A percentile compares a stretch with the other conserved stretches of the same genome.
Evolutionary conservation across 176 grass and related monocot genomes (phyloP).

Genomic region (Elaeis guineensis): DNA sequence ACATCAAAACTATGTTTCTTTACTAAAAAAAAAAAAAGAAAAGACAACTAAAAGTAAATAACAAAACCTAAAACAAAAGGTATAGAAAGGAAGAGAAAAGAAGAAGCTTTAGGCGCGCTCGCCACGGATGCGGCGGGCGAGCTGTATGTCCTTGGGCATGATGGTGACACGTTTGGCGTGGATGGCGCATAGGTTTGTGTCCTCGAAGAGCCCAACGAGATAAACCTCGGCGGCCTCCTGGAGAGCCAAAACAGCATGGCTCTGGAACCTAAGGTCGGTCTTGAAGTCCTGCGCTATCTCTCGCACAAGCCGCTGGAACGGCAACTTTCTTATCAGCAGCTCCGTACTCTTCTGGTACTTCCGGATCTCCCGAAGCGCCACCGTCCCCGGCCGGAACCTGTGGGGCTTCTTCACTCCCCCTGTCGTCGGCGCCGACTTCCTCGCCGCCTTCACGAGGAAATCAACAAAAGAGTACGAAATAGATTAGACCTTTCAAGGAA

Average conservation of each 20-base stretch:
- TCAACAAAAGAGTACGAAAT: no score
- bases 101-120: not conserved
- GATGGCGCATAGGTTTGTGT: conserved; percentile 20
- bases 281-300: not conserved
- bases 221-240: conserved; percentile 15
- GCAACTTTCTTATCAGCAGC: conserved; percentile 2
- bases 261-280: no score
- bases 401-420: conserved; percentile 7
- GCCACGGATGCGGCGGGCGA: conserved; percentile 14
- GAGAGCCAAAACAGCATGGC: not conserved
- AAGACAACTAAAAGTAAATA: no score
- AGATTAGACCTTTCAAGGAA: no score
- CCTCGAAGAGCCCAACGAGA: conserved; percentile 18
- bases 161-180: conserved; percentile 21
- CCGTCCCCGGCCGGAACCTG: conserved; percentile 4
- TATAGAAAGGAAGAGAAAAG: no score
- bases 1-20: no score
- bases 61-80: no score
- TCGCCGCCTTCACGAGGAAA: no score
- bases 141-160: conserved; percentile 26
- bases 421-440: not conserved
- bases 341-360: conserved; percentile 13
- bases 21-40: no score
- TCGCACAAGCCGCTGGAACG: conserved; percentile 10
- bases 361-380: conserved; percentile 11